phyloP scores from a whole-genome alignment of 208 protist species.

The Leishmania braziliensis region DNA sequence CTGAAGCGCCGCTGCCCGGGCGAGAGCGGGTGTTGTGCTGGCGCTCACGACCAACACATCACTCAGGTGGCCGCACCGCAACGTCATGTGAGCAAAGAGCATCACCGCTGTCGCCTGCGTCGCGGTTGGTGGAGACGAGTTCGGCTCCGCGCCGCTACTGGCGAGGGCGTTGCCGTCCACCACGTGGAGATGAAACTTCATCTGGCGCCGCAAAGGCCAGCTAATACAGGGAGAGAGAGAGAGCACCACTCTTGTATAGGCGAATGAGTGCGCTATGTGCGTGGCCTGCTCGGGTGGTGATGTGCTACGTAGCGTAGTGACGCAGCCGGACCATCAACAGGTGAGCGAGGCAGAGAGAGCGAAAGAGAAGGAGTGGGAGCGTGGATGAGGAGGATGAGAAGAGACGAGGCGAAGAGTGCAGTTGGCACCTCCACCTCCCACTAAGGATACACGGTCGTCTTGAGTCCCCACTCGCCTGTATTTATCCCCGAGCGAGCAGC shows the following conservation, averaged over 20 bases:
- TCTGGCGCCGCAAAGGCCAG: not conserved
- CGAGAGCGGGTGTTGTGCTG: slow-evolving; percentile 41
- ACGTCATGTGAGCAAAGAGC: slow-evolving; percentile 73
- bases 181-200: slow-evolving; percentile 75
- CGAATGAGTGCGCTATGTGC: not conserved
- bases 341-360: not conserved
- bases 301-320: not conserved
- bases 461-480: not conserved
- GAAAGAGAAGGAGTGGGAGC: not conserved
- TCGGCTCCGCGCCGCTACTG: not conserved
- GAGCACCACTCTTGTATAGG: not conserved
- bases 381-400: not conserved
- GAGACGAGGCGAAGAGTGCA: not conserved
- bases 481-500: not conserved
- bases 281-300: not conserved
- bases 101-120: slow-evolving; percentile 37
- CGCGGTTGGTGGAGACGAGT: not conserved
- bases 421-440: not conserved
- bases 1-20: slow-evolving; percentile 9
- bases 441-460: not conserved
- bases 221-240: not conserved
- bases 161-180: slow-evolving; percentile 53
- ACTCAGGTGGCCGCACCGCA: slow-evolving; percentile 66
- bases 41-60: slow-evolving; percentile 65
- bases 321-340: not conserved